Evolutionary conservation across 495 filamentous ascomycete species (phyloP).

Genomic region (Rhizodiscina lignyota): DNA sequence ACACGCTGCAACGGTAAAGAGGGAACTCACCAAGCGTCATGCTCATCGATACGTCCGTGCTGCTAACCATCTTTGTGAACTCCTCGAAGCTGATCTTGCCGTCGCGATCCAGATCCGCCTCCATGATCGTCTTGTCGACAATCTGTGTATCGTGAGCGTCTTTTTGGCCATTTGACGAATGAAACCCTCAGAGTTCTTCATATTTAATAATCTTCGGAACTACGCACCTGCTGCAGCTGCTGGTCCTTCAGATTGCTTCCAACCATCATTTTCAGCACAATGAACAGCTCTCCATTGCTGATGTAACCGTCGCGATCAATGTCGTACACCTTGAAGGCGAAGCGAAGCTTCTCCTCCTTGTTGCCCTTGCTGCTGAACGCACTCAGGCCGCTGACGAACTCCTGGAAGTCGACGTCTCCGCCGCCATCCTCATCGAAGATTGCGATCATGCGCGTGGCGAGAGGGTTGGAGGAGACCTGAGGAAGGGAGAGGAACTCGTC

Average conservation of each 20-base stretch:
- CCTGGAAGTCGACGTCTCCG: conserved; percentile 96
- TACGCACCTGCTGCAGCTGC: conserved; percentile 70
- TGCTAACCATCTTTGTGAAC: conserved; percentile 97
- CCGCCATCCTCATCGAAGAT: conserved; percentile 99
- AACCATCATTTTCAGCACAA: conserved; percentile 99
- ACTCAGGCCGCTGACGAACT: conserved; percentile 90
- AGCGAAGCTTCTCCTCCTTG: conserved; percentile 95
- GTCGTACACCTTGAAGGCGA: conserved; percentile 99
- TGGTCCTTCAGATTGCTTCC: conserved; percentile 98
- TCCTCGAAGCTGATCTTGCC: conserved; percentile 99
- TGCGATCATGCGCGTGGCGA: conserved; percentile 94
- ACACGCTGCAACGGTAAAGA: too few species aligned
- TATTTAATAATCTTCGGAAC: neutral
- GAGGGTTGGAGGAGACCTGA: conserved; percentile 93
- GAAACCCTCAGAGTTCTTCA: neutral
- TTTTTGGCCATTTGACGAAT: neutral
- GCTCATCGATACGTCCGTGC: conserved; percentile 91
- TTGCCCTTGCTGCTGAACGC: conserved; percentile 96
- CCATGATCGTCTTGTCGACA: conserved; percentile 99
- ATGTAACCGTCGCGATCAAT: conserved; percentile 98
- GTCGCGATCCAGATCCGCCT: conserved; percentile 88
- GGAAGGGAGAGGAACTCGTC: conserved; percentile 96
- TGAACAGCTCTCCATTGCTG: conserved; percentile 96
- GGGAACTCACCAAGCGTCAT: conserved; percentile 98
- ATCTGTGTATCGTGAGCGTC: conserved; percentile 26